Evolutionary conservation across 2,329 filamentous ascomycete species (phyloP).

Genomic region (Fusarium sp.): DNA sequence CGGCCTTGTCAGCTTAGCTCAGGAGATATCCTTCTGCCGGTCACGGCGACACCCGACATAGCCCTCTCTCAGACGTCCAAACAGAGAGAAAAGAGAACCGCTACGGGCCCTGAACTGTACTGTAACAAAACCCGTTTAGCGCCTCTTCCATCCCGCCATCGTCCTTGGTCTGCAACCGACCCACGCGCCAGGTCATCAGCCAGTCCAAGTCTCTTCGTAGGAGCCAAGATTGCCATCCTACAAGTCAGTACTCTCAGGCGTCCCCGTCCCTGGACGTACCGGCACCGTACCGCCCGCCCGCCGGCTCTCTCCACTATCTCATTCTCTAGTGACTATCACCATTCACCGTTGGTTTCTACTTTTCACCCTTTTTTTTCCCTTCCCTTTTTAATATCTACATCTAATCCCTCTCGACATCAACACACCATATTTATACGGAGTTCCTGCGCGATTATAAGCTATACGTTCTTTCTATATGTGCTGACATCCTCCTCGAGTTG

Average conservation of each 20-base stretch:
- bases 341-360: conserved; percentile 42
- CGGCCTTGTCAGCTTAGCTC: conserved; percentile 21
- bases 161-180: conserved; percentile 43
- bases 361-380: conserved; percentile 37
- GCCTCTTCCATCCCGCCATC: conserved; percentile 48
- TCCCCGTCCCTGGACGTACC: conserved; percentile 39
- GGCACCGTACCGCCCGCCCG: conserved; percentile 37
- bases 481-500: conserved; percentile 40
- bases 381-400: conserved; percentile 27
- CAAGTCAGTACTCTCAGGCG: conserved; percentile 23
- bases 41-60: conserved; percentile 34
- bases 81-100: conserved; percentile 11
- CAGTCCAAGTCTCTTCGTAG: conserved; percentile 31
- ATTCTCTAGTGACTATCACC: conserved; percentile 32
- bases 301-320: conserved; percentile 40
- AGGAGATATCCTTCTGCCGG: conserved; percentile 24
- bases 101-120: conserved; percentile 39
- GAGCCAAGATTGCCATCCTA: conserved; percentile 43
- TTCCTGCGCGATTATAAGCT: conserved; percentile 11
- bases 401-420: conserved; percentile 10
- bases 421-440: conserved; percentile 11
- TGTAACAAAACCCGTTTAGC: conserved; percentile 49
- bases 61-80: conserved; percentile 7
- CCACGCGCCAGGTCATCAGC: conserved; percentile 42
- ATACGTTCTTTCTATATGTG: conserved; percentile 38